These are phyloP conservation scores for Dictyostelium firmibasis DNA, from an alignment of 78 protist species.

Conservation along the genomic window DNA sequence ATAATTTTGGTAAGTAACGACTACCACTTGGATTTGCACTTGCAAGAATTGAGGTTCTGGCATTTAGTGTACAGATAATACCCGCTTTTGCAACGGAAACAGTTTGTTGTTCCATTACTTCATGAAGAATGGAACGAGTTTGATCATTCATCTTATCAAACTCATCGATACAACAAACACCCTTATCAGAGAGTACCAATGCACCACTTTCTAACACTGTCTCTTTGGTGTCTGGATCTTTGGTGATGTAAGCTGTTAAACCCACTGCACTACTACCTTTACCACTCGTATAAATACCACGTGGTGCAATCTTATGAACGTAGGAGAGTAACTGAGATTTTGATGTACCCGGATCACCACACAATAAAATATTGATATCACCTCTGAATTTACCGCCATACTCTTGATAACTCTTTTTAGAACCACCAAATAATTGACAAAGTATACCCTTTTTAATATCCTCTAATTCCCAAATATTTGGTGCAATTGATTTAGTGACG, in stretches of 20 bases:
- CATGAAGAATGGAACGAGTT: constrained; percentile 99
- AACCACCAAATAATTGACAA: constrained; percentile 98
- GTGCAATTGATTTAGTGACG: constrained; percentile 95
- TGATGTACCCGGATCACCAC: constrained; percentile 99
- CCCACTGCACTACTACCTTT: constrained; percentile 99
- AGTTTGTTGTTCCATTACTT: constrained; percentile 99
- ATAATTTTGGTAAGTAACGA: constrained; percentile 90
- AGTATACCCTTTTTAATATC: constrained; percentile 98
- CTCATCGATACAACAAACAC: constrained; percentile 99
- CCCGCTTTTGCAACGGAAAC: constrained; percentile 99
- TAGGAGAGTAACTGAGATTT: constrained; percentile 98
- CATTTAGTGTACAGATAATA: constrained; percentile 97
- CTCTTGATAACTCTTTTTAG: constrained; percentile 41
- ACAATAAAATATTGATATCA: constrained; percentile 97
- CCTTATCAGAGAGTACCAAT: constrained; percentile 95
- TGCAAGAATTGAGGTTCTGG: constrained; percentile 99
- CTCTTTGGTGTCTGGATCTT: constrained; percentile 97
- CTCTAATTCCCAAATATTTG: constrained; percentile 97
- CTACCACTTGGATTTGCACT: constrained; percentile 99
- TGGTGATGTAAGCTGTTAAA: constrained; percentile 98
- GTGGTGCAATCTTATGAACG: constrained; percentile 98
- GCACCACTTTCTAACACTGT: constrained; percentile 98
- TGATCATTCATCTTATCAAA: constrained; percentile 99
- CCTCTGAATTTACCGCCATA: constrained; percentile 79
- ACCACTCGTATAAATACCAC: constrained; percentile 99